Evolutionary conservation across 2,329 filamentous ascomycete genomes (phyloP), one percentile per base, ranked within the genome.

Genomic region (Aspergillus arachidicola): DNA sequence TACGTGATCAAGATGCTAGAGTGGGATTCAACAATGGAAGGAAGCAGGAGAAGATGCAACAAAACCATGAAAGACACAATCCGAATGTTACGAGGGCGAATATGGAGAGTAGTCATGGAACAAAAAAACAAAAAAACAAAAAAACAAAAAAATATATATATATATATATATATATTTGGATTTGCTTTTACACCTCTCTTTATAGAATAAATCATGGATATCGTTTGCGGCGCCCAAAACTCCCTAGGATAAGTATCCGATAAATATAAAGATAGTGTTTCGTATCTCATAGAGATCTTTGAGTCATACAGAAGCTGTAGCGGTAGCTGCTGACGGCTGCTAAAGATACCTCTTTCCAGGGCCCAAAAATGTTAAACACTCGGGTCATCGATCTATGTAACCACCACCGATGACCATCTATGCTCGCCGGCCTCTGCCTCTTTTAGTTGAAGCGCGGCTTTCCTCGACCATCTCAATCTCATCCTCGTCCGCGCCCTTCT

Each of bases 401-500:
- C 48, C 41, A 60, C 46, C 45, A 56, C 30, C 46, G 53, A 58
- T 58, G 34, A 30, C 45, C 14, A 38, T 48, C 72, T 66, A 78
- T 57, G 71, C 68, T 28, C 78, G 76, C 65, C 79, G 76, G 41
- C 73, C 76, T 67, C 76, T 73, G 53, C 78, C 78, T 59, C 77
- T 72, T 69, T 79, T 80, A 54, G 72, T 76, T 26, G 75, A 76
- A 30, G 77, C 72, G 45, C 78, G 73, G 55, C 71, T 75, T 56
- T 80, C 79, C 59, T 80, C 76, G 38, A 77, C 77, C 48, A 80
- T 80, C 63, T 86, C 85, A 36, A 86, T 84, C 65, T 89, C 87
- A 68, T 89, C 87, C 61, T 84, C 82, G 61, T 87, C 84, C 45
- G 85, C 84, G 0, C 87, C 87, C 71, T 89, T 89, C 66, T 84